Evolutionary conservation across 2,329 filamentous ascomycete genomes (phyloP), one percentile per base, ranked within the genome.

Genomic region (Zasmidium citrigriseum): DNA sequence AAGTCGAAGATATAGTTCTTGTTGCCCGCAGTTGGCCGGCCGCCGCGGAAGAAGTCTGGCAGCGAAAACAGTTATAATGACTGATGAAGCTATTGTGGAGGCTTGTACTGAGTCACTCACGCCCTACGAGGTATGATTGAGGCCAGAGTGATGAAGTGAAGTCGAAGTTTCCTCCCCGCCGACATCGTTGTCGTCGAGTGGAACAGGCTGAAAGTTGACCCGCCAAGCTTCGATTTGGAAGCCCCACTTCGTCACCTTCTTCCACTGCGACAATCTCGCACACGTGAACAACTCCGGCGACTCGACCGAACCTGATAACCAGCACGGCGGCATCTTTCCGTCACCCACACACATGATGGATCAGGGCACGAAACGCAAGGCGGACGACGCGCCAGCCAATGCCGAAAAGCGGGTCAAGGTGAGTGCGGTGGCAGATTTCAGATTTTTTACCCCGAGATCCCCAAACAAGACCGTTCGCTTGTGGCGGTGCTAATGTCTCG

Each of bases 381-480:
- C 74, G 20, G 70, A 66, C 46, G 69, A 69, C 14, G 64, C 63
- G 27, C 61, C 64, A 23, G 67, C 65, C 24, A 63, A 58, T 52
- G 63, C 62, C 24, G 69, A 72, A 22, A 78, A 78, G 65, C 71
- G 68, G 60, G 62, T 67, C 10, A 78, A 73, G 68, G 76, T 77
- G 57, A 64, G 71, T 24, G 18, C 11, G 11, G 45, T 38, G 22
- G 10, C 27, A 46, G 55, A 63, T 59, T 64, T 62, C 45, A 49
- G 16, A 29, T 47, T 23, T 25, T 46, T 34, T 38, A 38, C n/a
- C n/a, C 29, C 21, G 10, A 27, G 23, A 50, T 24, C 22, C 21
- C 47, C 14, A 50, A 9, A 27, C 11, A 27, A 29, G 22, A 29
- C 24, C 24, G 14, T n/a, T n/a, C 34, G 18, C 34, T 11, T 41